Evolutionary conservation across 139 green algal genomes (phyloP), one percentile per base, ranked within the genome.

Genomic region (Chlorella sorokiniana): DNA sequence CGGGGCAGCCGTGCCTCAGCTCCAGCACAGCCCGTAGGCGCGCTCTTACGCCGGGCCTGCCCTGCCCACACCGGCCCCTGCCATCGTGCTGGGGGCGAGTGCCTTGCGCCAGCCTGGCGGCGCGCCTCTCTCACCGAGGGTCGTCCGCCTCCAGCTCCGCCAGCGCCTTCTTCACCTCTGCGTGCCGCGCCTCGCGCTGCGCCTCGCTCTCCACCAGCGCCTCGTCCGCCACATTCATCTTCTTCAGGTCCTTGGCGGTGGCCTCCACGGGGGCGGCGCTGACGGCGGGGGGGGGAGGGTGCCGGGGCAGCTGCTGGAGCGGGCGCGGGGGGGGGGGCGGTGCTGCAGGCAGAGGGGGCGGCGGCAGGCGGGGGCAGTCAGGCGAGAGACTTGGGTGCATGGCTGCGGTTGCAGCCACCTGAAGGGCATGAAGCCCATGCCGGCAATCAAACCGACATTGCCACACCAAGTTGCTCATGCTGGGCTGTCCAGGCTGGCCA

Each of bases 101-200:
- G n/a, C n/a, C n/a, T n/a, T n/a, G n/a, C n/a, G n/a, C n/a, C n/a
- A n/a, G n/a, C n/a, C n/a, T n/a, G n/a, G n/a, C n/a, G n/a, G n/a
- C n/a, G n/a, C n/a, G n/a, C n/a, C n/a, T n/a, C n/a, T n/a, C 86
- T 22, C 78, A 92, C 90, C 91, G 89, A 20, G 81, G 44, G 75
- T 96, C 92, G 61, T 92, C 89, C 35, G 84, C 86, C 42, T 91
- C 81, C 27, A 94, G 83, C 59, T 91, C 84, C 35, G 90, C 86
- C 64, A 91, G 88, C 6, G 89, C 89, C 10, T 91, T 74, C 1
- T 82, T 76, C 44, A 86, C 70, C 80, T 95, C 90, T 29, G 89
- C 89, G 6, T 90, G 56, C 18, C 86, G 81, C 4, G 81, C 61
- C 35, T 76, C 82, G 25, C 69, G 67, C 76, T 86, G 82, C n/a